Conservation (phyloP, 352 stramenopile species). For the Halophytophthora batemanensis region DNA sequence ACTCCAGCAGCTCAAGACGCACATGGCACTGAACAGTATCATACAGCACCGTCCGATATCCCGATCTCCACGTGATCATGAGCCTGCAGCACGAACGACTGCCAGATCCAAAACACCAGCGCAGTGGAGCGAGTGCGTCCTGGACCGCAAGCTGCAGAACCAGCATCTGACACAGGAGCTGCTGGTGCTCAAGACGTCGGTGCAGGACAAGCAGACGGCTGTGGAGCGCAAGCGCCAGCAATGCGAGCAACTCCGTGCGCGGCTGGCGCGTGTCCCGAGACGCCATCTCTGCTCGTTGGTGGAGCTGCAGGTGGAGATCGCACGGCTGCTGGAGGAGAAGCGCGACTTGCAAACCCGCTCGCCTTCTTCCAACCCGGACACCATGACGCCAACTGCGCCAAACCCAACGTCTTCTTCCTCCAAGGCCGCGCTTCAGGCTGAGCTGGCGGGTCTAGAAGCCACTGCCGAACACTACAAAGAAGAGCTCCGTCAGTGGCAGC, state of each 20-base stretch:
- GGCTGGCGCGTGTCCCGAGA: conserved; percentile 30
- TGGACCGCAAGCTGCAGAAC: conserved; percentile 47
- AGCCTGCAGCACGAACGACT: neutral
- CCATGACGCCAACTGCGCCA: neutral
- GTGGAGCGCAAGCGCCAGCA: conserved; percentile 21
- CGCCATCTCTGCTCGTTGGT: conserved; percentile 48
- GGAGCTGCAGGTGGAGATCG: conserved; percentile 54
- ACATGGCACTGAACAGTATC: conserved; percentile 38
- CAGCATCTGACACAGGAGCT: conserved; percentile 31
- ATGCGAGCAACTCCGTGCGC: conserved; percentile 30
- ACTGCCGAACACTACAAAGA: conserved; percentile 29
- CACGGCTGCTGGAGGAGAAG: conserved; percentile 42
- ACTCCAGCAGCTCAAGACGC: conserved; percentile 49
- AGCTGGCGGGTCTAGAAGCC: conserved; percentile 40
- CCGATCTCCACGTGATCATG: neutral
- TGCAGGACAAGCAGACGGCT: conserved; percentile 20
- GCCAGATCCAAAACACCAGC: conserved; percentile 19
- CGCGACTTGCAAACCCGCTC: conserved; percentile 31
- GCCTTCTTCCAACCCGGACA: neutral
- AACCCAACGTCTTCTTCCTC: conserved; percentile 1
- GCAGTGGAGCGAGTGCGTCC: conserved; percentile 43
- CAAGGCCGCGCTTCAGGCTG: conserved; percentile 32
- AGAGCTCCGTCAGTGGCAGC: conserved; percentile 36
- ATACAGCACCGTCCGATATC: conserved; percentile 17
- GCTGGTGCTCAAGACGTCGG: conserved; percentile 25